Percentiles rank a stretch among this genome's conserved stretches.
phyloP scores from a whole-genome alignment of 495 filamentous ascomycete genomes.

The Podospora fimiseda region DNA sequence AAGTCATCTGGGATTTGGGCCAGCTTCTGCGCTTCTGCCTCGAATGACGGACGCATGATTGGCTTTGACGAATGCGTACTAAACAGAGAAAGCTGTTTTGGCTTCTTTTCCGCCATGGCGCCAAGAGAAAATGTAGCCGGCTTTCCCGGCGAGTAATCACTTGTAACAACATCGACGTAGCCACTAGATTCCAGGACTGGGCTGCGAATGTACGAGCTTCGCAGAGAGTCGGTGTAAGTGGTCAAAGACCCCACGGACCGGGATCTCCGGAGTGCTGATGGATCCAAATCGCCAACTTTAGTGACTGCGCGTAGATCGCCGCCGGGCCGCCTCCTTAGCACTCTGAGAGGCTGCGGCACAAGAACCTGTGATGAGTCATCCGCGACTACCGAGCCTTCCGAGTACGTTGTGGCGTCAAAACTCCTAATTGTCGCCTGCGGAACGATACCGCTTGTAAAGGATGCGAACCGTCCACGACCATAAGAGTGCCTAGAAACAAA shows the following conservation, averaged over 20 bases:
- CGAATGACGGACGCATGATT: slow-evolving; percentile 77
- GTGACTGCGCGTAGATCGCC: slow-evolving; percentile 78
- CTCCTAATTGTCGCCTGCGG: slow-evolving; percentile 51
- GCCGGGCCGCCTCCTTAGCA: slow-evolving; percentile 79
- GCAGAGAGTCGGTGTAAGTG: slow-evolving; percentile 61
- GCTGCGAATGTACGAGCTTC: slow-evolving; percentile 50
- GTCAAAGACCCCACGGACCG: slow-evolving; percentile 66
- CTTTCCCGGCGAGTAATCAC: slow-evolving; percentile 34
- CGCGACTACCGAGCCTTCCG: slow-evolving; percentile 31
- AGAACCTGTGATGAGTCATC: slow-evolving; percentile 28
- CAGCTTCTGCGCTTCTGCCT: slow-evolving; percentile 81
- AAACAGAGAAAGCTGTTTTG: slow-evolving; percentile 54
- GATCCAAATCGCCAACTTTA: slow-evolving; percentile 64
- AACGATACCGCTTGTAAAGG: slow-evolving; percentile 66
- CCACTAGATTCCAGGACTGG: slow-evolving; percentile 30
- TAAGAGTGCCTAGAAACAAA: slow-evolving; percentile 34
- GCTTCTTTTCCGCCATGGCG: slow-evolving; percentile 45
- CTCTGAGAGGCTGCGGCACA: slow-evolving; percentile 45
- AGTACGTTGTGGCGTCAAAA: slow-evolving; percentile 54
- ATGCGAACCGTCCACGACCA: slow-evolving; percentile 46
- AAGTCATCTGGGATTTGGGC: slow-evolving; percentile 81
- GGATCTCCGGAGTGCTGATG: slow-evolving; percentile 48
- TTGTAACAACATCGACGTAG: slow-evolving; percentile 39
- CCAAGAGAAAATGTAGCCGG: slow-evolving; percentile 51
- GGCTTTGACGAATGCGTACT: slow-evolving; percentile 70